These are phyloP conservation scores for Alternaria alternata DNA, from an alignment of 2,329 filamentous ascomycete genomes.

Conservation along the genomic window DNA sequence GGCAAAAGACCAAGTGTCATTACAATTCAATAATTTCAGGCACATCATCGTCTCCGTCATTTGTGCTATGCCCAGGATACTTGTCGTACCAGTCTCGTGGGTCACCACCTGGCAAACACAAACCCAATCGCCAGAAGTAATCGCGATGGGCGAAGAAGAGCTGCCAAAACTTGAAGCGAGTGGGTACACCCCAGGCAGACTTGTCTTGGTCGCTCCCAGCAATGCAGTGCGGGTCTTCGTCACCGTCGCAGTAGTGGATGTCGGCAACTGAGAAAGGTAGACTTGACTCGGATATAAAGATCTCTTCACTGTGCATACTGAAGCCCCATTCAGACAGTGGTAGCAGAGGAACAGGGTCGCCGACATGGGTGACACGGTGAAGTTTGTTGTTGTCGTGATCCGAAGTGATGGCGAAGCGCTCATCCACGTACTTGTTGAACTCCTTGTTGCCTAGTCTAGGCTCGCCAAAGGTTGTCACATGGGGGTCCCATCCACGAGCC, in stretches of 20 bases:
- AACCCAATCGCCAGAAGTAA: constrained; percentile 92
- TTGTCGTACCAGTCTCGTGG: constrained; percentile 70
- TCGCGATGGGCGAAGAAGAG: constrained; percentile 92
- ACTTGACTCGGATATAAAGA: constrained; percentile 78
- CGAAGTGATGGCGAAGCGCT: constrained; percentile 54
- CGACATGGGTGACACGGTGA: constrained; percentile 81
- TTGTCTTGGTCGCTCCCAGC: constrained; percentile 59
- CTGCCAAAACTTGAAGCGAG: constrained; percentile 83
- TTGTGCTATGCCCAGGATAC: constrained; percentile 36
- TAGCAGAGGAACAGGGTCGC: constrained; percentile 88
- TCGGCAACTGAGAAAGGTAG: constrained; percentile 75
- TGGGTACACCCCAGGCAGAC: constrained; percentile 52
- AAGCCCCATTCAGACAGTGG: constrained; percentile 91
- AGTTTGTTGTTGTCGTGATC: constrained; percentile 57
- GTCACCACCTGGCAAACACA: constrained; percentile 85
- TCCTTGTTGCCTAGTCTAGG: constrained; percentile 69
- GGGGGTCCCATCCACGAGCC: constrained; percentile 76
- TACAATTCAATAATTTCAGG: constrained; percentile 33
- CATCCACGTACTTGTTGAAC: constrained; percentile 63
- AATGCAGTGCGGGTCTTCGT: constrained; percentile 76
- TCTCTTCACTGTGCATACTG: constrained; percentile 82
- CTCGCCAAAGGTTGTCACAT: constrained; percentile 92
- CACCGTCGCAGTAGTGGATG: constrained; percentile 74
- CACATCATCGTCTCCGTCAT: constrained; percentile 18
- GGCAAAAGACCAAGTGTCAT: not conserved